Base-by-base conservation (phyloP, 2,329 filamentous ascomycete genomes). In the Boeremia lycopersici region DNA sequence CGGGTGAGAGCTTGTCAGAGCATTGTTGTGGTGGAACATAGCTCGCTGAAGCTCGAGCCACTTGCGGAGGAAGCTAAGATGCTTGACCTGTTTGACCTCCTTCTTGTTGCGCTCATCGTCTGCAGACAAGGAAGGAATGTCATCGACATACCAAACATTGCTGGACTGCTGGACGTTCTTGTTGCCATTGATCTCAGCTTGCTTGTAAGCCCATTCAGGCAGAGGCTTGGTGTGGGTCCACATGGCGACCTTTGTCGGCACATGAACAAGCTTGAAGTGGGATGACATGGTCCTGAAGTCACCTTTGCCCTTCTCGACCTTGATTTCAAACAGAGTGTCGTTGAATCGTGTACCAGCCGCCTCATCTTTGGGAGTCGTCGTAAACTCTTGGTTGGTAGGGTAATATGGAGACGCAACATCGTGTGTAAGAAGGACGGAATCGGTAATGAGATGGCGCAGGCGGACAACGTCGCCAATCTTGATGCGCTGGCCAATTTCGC, bases 21-120 rank as follows among this genome's bases (percentile, higher is more conserved):
- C 93, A 77, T 93, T 98, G 84, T 99, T 99, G 83, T 99, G 95
- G 84, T 90, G 93, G 84, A 99, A 99, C 93, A 99, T 99, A 68
- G 93, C 91, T 44, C 93, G 87, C 78, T 99, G 95, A 54, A 99
- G 84, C 81, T 99, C 95, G 62, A 97, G 86, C 83, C 93, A 99
- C 81, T 99, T 99, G 70, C 85, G 86, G 63, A 97, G 79, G 84
- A 99, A 99, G 15, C 93, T 88, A 70, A 98, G 76, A 17, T 82
- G 82, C 82, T 96, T 97, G 72, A 93, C 84, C 78, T 93, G 84
- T 67, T 87, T 88, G 68, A 88, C 84, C 59, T 90, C 84, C 79
- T 89, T 95, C 56, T 86, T 79, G 59, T 91, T 85, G 54, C 95
- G 91, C 34, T 84, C 81, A 64, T 88, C 86, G 64, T 91, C 91